Base-by-base conservation (phyloP, 208 protist genomes). In the Trypanosoma cruzi region DNA sequence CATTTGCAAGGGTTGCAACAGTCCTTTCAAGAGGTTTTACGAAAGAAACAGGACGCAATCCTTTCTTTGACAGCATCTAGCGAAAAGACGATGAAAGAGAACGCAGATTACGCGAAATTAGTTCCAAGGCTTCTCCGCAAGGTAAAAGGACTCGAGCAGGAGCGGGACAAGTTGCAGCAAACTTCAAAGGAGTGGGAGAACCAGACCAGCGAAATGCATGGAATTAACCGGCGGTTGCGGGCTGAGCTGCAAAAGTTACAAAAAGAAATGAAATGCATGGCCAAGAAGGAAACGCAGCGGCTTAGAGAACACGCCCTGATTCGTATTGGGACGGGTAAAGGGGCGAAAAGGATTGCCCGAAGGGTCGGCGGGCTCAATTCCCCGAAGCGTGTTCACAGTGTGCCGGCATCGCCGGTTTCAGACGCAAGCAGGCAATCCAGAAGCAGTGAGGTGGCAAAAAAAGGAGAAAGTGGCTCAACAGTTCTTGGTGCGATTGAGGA, bases 121-220 rank as follows among this genome's bases (percentile, higher is more conserved):
- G 78, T 87, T 29, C 71, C 81, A 70, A 73, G 64, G 59, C 74
- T 91, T 10, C 53, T 78, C 44, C 70, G 75, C 61, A 76, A 80
- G 59, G 62, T 86, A 18, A 70, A 73, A 31, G 54, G 59, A 28
- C 67, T 91, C 18, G 81, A 89, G 60, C 68, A 68, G 48, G 75
- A 75, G 37, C 69, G 31, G 16, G 71, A 64, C 16, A 65, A 69
- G 1, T 49, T 82, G 18, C 68, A 67, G 18, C 58, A 68, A 29
- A 78, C 77, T 60, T 63, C 72, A 52, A 55, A 67, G 29, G 56
- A 52, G 24, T 18, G 61, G 26, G 54, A 71, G 4, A 56, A 6
- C 29, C 34, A 71, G 22, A 32, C 16, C 26, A 55, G 36, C 28
- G 55, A 71, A 8, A 26, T 61, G 34, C 44, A 46, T 22, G 20